These are phyloP conservation scores for Cucurbita ficifolia DNA, from an alignment of 306 rosid species.

Conservation along the genomic window DNA sequence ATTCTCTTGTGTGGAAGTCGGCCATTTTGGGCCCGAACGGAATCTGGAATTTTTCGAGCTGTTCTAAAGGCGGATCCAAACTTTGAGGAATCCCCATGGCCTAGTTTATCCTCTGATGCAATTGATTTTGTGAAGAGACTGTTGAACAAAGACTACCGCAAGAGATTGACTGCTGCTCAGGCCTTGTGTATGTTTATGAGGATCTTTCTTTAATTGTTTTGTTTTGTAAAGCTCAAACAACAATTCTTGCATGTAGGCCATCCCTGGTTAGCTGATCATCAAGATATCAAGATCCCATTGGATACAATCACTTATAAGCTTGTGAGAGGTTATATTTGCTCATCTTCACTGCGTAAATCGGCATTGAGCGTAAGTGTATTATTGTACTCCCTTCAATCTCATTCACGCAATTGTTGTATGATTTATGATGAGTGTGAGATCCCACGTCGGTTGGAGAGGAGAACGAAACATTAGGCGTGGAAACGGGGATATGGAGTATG, in stretches of 20 bases:
- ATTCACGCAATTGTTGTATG: no score
- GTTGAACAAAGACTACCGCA: conserved; percentile 70
- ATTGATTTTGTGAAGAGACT: conserved; percentile 63
- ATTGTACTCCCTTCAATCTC: not conserved
- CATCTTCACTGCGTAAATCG: conserved; percentile 62
- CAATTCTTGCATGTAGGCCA: conserved; percentile 36
- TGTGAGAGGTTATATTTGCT: conserved; percentile 50
- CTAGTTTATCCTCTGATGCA: conserved; percentile 63
- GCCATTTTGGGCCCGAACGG: conserved; percentile 77
- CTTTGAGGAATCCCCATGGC: conserved; percentile 87
- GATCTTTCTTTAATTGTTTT: not conserved
- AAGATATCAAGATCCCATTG: conserved; percentile 45
- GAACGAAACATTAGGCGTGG: no score
- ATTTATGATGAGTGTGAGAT: no score
- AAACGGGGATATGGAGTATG: no score
- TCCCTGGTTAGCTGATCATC: conserved; percentile 64
- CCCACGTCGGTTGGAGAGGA: no score
- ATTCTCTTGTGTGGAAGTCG: conserved; percentile 82
- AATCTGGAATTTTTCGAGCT: conserved; percentile 73
- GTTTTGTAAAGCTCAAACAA: not conserved
- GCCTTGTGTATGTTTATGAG: conserved; percentile 38
- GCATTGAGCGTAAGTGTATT: conserved; percentile 60
- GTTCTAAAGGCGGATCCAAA: conserved; percentile 74
- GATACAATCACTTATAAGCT: conserved; percentile 60
- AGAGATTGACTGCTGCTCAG: conserved; percentile 76